Conservation (phyloP, 495 filamentous ascomycete genomes). For the Podospora anserina region DNA sequence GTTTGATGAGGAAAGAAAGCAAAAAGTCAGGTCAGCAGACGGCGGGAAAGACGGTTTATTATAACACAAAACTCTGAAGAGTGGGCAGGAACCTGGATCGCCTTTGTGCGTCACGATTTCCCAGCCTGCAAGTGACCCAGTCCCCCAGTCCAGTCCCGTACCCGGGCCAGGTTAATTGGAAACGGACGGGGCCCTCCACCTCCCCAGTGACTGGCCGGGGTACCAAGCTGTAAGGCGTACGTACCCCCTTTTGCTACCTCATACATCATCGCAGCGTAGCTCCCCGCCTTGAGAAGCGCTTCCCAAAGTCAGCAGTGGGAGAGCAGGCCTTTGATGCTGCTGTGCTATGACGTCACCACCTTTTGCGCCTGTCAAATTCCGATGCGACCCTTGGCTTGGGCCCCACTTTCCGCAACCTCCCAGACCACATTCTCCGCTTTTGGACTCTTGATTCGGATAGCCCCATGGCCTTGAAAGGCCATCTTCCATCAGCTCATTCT, state of each 20-base stretch:
- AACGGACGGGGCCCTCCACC: conserved; percentile 2
- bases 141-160: neutral
- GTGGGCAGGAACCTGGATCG: conserved; percentile 8
- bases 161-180: conserved; percentile 5
- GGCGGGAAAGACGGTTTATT: neutral
- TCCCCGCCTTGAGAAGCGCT: conserved; percentile 18
- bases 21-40: neutral
- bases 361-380: conserved; percentile 1
- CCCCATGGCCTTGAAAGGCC: neutral
- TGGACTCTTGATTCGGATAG: neutral
- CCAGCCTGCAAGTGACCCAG: conserved; percentile 6
- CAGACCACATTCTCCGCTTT: conserved; percentile 7
- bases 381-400: conserved; percentile 14
- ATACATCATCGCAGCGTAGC: conserved; percentile 36
- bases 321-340: conserved; percentile 7
- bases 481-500: conserved; percentile 4
- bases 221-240: too few species aligned
- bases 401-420: conserved; percentile 12
- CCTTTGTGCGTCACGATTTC: conserved; percentile 34
- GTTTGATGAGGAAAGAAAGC: conserved; percentile 7
- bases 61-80: neutral
- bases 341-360: conserved; percentile 39
- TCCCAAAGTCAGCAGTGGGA: conserved; percentile 15
- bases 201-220: neutral
- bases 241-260: neutral